Evolutionary conservation across 2,329 filamentous ascomycete genomes (phyloP), one percentile per base, ranked within the genome.

Genomic region (Xylariomycetidae sp.): DNA sequence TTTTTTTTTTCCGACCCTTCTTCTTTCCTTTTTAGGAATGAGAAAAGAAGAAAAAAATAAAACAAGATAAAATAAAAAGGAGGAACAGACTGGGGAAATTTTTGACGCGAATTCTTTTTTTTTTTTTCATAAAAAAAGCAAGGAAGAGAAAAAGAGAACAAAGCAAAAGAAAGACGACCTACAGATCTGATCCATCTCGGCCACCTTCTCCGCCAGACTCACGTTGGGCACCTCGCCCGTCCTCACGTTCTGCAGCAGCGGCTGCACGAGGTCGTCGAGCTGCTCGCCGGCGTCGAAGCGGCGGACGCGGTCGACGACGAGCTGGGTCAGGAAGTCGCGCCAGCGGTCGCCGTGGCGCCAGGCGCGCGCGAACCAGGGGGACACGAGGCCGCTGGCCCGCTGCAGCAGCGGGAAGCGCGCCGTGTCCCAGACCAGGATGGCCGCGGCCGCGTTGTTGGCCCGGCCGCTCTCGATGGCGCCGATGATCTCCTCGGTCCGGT

Each of bases 181-280:
- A 14, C 18, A 31, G 10, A 23, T 14, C 4, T 36, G 33, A 12
- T 36, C 25, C 19, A 39, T 14, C 19, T 36, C 30, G 11, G 30
- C 28, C 10, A 15, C 13, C 6, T 12, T 14, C 17, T 34, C 23
- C 13, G 11, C n/a, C 3, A 13, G 10, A 20, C 14, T 30, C 16
- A 31, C 33, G 15, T 18, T 13, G 3, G 20, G 10, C 4, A 19
- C 7, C 11, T 11, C 17, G 12, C 22, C 20, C 29, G 16, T 31
- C 10, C 18, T 23, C 5, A 12, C 15, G 17, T 19, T 8, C 16
- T 33, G 16, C 10, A 31, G 3, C 12, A 29, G 18, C 3, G 23
- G 15, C 6, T 33, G 25, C 13, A 36, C 16, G 28, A 32, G 29
- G 15, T 36, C 34, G 3, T 36, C 20, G 15, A 36, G 34, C 26